A percentile compares a stretch with the other conserved stretches of the same genome.
These are phyloP conservation scores for Scheffersomyces illinoinensis DNA, from an alignment of 1,139 yeast genomes.

Conservation along the genomic window DNA sequence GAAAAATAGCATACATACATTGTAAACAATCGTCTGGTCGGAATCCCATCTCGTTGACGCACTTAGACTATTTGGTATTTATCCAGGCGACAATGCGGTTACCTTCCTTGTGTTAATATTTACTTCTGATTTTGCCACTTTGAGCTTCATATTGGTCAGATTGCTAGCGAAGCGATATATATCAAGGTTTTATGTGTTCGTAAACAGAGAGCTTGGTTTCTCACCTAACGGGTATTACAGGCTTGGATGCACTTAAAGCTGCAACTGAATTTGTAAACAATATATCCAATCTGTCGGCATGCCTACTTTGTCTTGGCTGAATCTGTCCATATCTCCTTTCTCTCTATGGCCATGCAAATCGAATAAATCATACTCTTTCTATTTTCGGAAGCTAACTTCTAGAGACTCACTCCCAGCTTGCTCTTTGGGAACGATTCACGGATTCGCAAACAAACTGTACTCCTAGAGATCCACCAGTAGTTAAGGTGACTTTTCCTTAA, in stretches of 20 bases:
- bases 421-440: constrained; percentile 69
- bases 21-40: no score
- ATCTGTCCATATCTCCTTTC: no score
- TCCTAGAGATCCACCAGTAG: constrained; percentile 87
- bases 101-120: constrained; percentile 66
- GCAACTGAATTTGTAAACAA: constrained; percentile 82
- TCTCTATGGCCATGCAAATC: no score
- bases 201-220: constrained; percentile 61
- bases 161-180: constrained; percentile 81
- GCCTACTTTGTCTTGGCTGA: constrained; percentile 33
- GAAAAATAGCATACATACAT: no score
- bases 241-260: constrained; percentile 83
- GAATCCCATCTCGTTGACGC: constrained; percentile 60
- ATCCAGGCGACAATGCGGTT: constrained; percentile 61
- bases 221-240: constrained; percentile 74
- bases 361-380: constrained; percentile 35
- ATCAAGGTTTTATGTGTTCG: constrained; percentile 68
- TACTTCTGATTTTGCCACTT: constrained; percentile 60
- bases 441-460: no score
- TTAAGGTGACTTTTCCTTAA: constrained; percentile 64
- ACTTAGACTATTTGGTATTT: constrained; percentile 58
- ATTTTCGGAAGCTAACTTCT: constrained; percentile 43
- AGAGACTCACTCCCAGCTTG: constrained; percentile 61
- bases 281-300: constrained; percentile 54
- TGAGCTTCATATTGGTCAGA: constrained; percentile 74